Percentiles rank a stretch among this genome's conserved stretches.
These are phyloP conservation scores for Lactarius trivialis DNA, from an alignment of 768 basidiomycete genomes.

Conservation along the genomic window DNA sequence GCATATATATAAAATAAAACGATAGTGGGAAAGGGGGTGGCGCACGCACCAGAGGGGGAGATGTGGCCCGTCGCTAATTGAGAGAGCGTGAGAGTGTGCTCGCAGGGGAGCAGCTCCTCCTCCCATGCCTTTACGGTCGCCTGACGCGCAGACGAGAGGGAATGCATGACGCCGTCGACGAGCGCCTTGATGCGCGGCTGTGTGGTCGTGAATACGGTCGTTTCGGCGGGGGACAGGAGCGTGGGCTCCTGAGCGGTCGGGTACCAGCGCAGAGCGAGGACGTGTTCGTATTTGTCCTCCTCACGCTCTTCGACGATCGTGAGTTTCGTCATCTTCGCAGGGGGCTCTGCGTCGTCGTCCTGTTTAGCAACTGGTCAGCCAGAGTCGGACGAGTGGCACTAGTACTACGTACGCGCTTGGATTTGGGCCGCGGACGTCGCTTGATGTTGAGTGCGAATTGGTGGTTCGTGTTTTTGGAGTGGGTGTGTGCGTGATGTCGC, in stretches of 20 bases:
- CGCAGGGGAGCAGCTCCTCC: slow-evolving; percentile 84
- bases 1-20: background rate
- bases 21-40: background rate
- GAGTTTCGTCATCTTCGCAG: slow-evolving; percentile 82
- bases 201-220: slow-evolving; percentile 36
- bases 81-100: slow-evolving; percentile 60
- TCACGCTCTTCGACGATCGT: slow-evolving; percentile 83
- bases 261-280: slow-evolving; percentile 69
- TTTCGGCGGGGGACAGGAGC: slow-evolving; percentile 33
- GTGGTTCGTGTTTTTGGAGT: slow-evolving; percentile 69
- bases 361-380: slow-evolving; percentile 27
- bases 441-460: slow-evolving; percentile 73
- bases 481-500: slow-evolving; percentile 68
- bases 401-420: slow-evolving; percentile 62
- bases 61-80: slow-evolving; percentile 45
- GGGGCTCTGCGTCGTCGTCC: slow-evolving; percentile 75
- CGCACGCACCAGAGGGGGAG: slow-evolving; percentile 43
- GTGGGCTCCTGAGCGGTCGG: slow-evolving; percentile 43
- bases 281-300: slow-evolving; percentile 78
- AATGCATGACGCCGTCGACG: slow-evolving; percentile 63
- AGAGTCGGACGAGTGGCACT: background rate
- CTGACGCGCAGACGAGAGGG: slow-evolving; percentile 84
- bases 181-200: slow-evolving; percentile 46
- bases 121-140: slow-evolving; percentile 98
- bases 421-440: slow-evolving; percentile 57